These are phyloP conservation scores for Cardamine occulta DNA, from an alignment of 345 rosid species.

Conservation along the genomic window DNA sequence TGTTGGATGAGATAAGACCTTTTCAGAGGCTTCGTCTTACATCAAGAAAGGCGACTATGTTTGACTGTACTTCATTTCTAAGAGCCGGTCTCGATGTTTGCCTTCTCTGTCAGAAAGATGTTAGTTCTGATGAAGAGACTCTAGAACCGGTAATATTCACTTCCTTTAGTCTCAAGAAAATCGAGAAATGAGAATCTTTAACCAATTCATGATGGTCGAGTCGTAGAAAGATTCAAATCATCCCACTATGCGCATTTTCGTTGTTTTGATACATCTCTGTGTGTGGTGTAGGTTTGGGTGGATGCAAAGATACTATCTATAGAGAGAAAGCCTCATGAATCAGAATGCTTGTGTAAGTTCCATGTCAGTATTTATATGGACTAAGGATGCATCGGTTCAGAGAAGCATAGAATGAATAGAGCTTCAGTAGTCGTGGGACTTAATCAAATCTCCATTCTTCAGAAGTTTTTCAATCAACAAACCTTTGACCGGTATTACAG, in stretches of 20 bases:
- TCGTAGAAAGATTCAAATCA: background rate
- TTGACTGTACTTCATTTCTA: conserved; percentile 73
- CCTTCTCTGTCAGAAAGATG: conserved; percentile 48
- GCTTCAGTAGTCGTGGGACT: conserved; percentile 53
- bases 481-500: conserved; percentile 55
- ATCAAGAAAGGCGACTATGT: conserved; percentile 65
- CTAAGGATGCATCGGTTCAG: conserved; percentile 62
- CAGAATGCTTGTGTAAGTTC: conserved; percentile 66
- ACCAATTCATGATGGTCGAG: background rate
- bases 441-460: conserved; percentile 64
- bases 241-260: background rate
- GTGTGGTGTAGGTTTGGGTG: conserved; percentile 61
- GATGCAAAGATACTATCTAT: conserved; percentile 80
- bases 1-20: conserved; percentile 50
- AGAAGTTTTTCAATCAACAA: conserved; percentile 56
- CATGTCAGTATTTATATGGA: conserved; percentile 58
- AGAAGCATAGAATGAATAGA: conserved; percentile 56
- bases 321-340: conserved; percentile 73
- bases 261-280: background rate
- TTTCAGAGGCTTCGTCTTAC: conserved; percentile 63
- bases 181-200: background rate
- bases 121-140: conserved; percentile 42
- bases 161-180: background rate
- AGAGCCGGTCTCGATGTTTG: conserved; percentile 84
- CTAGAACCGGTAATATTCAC: conserved; percentile 50